phyloP scores from a whole-genome alignment of 2,329 filamentous ascomycete genomes.

The Fusarium drepaniforme region DNA sequence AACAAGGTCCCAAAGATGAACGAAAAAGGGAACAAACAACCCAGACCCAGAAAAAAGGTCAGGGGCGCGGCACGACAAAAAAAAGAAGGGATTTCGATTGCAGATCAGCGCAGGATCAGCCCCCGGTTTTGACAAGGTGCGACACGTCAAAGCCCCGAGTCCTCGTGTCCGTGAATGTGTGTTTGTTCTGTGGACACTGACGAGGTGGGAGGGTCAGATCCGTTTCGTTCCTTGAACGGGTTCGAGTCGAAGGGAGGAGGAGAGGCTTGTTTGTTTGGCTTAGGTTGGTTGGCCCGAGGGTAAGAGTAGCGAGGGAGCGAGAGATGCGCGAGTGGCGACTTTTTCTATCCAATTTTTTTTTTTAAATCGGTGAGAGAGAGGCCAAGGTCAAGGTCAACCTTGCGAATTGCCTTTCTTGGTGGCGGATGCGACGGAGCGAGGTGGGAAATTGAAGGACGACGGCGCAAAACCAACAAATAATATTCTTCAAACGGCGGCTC shows the following conservation, averaged over 20 bases:
- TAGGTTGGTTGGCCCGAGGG: neutral
- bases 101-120: slow-evolving; percentile 34
- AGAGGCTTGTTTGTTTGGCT: slow-evolving; percentile 7
- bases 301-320: neutral
- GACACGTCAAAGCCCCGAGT: slow-evolving; percentile 38
- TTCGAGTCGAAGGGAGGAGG: neutral
- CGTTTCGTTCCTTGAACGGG: slow-evolving; percentile 24
- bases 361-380: slow-evolving; percentile 25
- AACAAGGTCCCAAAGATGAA: neutral
- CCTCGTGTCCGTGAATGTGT: neutral
- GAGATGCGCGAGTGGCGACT: slow-evolving; percentile 36
- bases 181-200: slow-evolving; percentile 22
- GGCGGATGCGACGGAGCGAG: slow-evolving; percentile 27
- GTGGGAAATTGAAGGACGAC: slow-evolving; percentile 25
- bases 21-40: neutral
- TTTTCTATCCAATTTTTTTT: slow-evolving; percentile 21
- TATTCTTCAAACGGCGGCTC: slow-evolving; percentile 17
- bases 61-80: slow-evolving; percentile 27
- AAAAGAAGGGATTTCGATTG: slow-evolving; percentile 25
- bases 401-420: slow-evolving; percentile 30
- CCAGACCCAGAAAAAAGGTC: slow-evolving; percentile 6
- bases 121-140: slow-evolving; percentile 35
- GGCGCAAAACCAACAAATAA: slow-evolving; percentile 16
- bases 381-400: slow-evolving; percentile 33
- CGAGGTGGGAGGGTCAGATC: slow-evolving; percentile 21